Conservation (phyloP, 257 asterid species). For the Craterostigma plantagineum region DNA sequence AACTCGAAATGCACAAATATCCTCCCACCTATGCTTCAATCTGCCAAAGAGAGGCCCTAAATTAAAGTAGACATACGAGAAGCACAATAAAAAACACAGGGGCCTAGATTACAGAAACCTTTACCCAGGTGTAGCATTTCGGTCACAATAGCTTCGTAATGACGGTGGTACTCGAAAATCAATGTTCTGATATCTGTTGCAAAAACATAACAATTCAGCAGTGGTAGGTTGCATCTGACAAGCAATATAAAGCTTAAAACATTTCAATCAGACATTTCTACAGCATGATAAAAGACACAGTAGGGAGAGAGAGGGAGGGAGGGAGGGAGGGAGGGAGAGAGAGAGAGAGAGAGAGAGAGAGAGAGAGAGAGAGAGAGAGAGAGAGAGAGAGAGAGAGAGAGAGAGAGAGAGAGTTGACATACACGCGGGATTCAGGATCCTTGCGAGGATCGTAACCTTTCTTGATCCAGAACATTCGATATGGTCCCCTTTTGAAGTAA, state of each 20-base stretch:
- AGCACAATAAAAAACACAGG: neutral
- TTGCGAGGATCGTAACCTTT: slow-evolving; percentile 97
- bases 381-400: neutral
- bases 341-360: neutral
- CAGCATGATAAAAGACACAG: too few species aligned
- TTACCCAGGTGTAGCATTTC: slow-evolving; percentile 31
- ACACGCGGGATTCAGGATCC: slow-evolving; percentile 92
- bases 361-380: too few species aligned
- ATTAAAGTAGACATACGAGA: neutral
- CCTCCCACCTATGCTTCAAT: slow-evolving; percentile 56
- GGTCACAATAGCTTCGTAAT: slow-evolving; percentile 35
- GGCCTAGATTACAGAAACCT: slow-evolving; percentile 9
- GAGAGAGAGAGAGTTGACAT: slow-evolving; percentile 7
- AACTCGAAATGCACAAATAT: slow-evolving; percentile 58
- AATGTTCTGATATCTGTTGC: slow-evolving; percentile 50
- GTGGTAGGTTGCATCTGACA: too few species aligned
- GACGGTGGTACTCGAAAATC: slow-evolving; percentile 73
- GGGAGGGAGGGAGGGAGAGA: neutral
- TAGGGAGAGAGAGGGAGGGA: neutral
- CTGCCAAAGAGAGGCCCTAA: slow-evolving; percentile 18
- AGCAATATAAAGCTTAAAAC: slow-evolving; percentile 4
- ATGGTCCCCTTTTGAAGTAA: slow-evolving; percentile 88
- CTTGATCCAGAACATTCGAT: slow-evolving; percentile 69
- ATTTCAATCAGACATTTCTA: neutral
- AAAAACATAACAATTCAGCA: too few species aligned